These are phyloP conservation scores for Eucalyptus sp. DNA, from an alignment of 345 rosid genomes.

Conservation along the genomic window DNA sequence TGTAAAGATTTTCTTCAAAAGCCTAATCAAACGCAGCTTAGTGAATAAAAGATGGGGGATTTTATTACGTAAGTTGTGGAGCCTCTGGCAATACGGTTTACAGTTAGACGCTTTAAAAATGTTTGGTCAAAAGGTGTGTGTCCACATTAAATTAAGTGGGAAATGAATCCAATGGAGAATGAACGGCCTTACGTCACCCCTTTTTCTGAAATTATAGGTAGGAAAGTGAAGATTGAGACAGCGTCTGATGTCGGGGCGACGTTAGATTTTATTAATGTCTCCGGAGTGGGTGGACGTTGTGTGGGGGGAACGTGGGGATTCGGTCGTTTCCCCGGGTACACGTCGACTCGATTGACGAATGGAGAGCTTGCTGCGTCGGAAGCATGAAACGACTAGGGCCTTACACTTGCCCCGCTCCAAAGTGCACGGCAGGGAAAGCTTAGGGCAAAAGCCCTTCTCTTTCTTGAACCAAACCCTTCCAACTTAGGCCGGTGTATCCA, in stretches of 20 bases:
- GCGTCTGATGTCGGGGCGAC: background rate
- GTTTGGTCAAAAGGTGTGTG: background rate
- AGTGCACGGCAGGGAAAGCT: background rate
- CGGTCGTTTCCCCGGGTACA: background rate
- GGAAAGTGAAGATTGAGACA: background rate
- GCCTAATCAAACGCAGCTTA: background rate
- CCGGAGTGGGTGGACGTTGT: background rate
- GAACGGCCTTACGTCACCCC: background rate
- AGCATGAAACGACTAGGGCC: background rate
- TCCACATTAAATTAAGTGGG: background rate
- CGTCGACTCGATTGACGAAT: background rate
- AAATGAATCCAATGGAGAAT: background rate
- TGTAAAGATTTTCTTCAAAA: background rate
- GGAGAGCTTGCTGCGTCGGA: background rate
- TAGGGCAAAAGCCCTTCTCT: background rate
- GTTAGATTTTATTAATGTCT: background rate
- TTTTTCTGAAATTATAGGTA: background rate
- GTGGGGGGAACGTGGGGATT: background rate
- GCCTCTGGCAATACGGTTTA: background rate
- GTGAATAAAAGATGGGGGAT: background rate
- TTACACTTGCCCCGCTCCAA: background rate
- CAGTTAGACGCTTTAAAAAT: background rate
- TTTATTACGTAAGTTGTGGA: background rate
- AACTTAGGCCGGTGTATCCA: background rate
- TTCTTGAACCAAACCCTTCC: background rate